phyloP scores from a whole-genome alignment of 2,329 filamentous ascomycete genomes.

The Aplosporella prunicola region DNA sequence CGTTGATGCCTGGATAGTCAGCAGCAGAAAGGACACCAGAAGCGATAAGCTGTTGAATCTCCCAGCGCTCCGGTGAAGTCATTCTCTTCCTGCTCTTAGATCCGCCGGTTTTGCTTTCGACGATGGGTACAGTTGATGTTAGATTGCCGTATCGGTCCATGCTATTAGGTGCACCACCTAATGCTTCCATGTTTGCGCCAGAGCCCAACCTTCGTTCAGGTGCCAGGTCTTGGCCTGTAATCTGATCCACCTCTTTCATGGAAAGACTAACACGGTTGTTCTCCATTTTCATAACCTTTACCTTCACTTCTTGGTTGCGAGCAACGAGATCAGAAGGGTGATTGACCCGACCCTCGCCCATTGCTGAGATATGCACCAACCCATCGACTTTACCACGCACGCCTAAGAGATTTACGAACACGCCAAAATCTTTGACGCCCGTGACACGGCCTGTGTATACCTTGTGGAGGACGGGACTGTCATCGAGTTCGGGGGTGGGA shows the following conservation, averaged over 20 bases:
- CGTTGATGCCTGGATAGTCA: slow-evolving; percentile 89
- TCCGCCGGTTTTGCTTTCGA: slow-evolving; percentile 46
- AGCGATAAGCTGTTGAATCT: slow-evolving; percentile 91
- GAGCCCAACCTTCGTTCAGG: slow-evolving; percentile 72
- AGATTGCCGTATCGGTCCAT: slow-evolving; percentile 45
- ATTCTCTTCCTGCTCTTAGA: slow-evolving; percentile 74
- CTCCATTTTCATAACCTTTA: slow-evolving; percentile 85
- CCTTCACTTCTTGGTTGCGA: slow-evolving; percentile 74
- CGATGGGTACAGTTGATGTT: slow-evolving; percentile 48
- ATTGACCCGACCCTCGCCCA: slow-evolving; percentile 78
- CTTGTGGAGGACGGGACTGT: slow-evolving; percentile 72
- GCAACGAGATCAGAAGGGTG: slow-evolving; percentile 83
- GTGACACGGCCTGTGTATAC: slow-evolving; percentile 85
- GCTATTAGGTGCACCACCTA: slow-evolving; percentile 51
- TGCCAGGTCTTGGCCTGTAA: slow-evolving; percentile 71
- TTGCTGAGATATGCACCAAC: slow-evolving; percentile 84
- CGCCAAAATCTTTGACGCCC: slow-evolving; percentile 89
- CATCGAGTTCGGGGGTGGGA: slow-evolving; percentile 68
- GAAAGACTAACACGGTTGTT: slow-evolving; percentile 74
- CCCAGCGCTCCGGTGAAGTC: slow-evolving; percentile 95
- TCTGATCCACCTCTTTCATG: slow-evolving; percentile 96
- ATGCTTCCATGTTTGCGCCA: slow-evolving; percentile 77
- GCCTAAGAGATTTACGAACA: slow-evolving; percentile 84
- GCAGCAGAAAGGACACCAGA: slow-evolving; percentile 87
- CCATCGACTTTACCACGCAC: slow-evolving; percentile 85